Conservation (phyloP, 495 filamentous ascomycete species). For the Aspergillus nanangensis region DNA sequence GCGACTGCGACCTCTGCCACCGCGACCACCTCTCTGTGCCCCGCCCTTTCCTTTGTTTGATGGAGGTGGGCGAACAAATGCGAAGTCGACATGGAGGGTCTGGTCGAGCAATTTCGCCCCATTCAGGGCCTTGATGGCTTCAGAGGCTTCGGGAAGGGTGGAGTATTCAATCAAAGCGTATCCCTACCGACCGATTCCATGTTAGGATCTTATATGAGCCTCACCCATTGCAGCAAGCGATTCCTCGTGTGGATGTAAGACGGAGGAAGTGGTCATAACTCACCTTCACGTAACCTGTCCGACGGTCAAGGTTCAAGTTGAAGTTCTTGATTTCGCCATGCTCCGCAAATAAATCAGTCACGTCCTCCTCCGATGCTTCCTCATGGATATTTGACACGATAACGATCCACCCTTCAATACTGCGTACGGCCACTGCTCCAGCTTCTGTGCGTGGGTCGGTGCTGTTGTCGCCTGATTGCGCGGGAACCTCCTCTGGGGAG, state of each 20-base stretch:
- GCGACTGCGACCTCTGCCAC: slow-evolving; percentile 47
- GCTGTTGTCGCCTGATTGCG: slow-evolving; percentile 51
- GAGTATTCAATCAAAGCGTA: slow-evolving; percentile 93
- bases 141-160: slow-evolving; percentile 78
- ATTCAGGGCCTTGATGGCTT: slow-evolving; percentile 81
- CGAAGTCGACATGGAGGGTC: slow-evolving; percentile 89
- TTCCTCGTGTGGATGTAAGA: no score
- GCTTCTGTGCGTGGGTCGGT: slow-evolving; percentile 67
- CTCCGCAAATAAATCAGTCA: slow-evolving; percentile 92
- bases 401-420: slow-evolving; percentile 98
- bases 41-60: slow-evolving; percentile 54
- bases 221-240: no score
- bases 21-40: slow-evolving; percentile 43
- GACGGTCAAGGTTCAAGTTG: slow-evolving; percentile 87
- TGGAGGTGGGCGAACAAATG: slow-evolving; percentile 91
- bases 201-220: slow-evolving; percentile 12
- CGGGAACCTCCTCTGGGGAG: slow-evolving; percentile 39
- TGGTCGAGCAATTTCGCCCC: slow-evolving; percentile 84
- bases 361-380: slow-evolving; percentile 92
- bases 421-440: slow-evolving; percentile 88
- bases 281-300: slow-evolving; percentile 98
- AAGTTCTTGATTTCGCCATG: slow-evolving; percentile 98
- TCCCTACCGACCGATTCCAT: slow-evolving; percentile 52
- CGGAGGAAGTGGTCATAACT: slow-evolving; percentile 9
- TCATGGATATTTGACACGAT: slow-evolving; percentile 96